These are phyloP conservation scores for Sequoiadendron giganteum DNA, from an alignment of 75 land plant genomes.

Conservation along the genomic window DNA sequence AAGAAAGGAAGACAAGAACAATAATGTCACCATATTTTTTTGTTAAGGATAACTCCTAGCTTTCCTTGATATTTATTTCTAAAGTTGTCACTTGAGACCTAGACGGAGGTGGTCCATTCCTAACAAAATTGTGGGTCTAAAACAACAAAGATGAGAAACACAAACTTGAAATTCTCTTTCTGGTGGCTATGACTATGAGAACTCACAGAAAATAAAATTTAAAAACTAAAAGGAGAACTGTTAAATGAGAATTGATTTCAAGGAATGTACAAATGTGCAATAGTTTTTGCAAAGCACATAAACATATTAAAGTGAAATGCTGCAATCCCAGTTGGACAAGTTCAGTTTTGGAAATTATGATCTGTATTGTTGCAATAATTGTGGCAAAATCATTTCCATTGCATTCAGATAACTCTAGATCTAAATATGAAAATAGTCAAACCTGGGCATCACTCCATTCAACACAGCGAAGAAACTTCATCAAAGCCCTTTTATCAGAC, in stretches of 20 bases:
- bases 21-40: no score
- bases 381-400: slow-evolving; percentile 1
- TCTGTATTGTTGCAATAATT: neutral
- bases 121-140: neutral
- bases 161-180: neutral
- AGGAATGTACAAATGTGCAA: neutral
- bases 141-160: neutral
- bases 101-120: neutral
- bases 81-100: no score
- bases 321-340: neutral
- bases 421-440: neutral
- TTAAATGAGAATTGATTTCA: neutral
- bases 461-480: slow-evolving; percentile 92
- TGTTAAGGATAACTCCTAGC: no score
- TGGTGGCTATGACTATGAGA: neutral
- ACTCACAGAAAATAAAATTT: neutral
- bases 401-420: neutral
- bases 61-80: no score
- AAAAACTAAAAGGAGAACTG: neutral
- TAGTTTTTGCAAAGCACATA: neutral
- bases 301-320: neutral
- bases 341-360: neutral
- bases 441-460: slow-evolving; percentile 99
- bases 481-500: slow-evolving; percentile 89
- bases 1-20: no score